Conservation (phyloP, 2,329 filamentous ascomycete species). For the Neonectria neomacrospora region DNA sequence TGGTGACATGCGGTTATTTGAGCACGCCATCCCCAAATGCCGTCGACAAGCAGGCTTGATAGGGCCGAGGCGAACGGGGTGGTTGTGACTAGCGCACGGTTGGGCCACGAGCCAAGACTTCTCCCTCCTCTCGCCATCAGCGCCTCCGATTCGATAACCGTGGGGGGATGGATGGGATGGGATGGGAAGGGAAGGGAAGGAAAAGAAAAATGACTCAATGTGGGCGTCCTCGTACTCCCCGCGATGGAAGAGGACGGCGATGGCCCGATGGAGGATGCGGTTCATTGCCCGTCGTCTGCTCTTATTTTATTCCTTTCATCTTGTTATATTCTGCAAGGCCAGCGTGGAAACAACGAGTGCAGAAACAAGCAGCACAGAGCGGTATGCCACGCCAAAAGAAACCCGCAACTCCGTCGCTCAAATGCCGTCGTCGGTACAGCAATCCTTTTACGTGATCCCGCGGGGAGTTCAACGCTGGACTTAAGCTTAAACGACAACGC, state of each 20-base stretch:
- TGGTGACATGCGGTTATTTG: slow-evolving; percentile 35
- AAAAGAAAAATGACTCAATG: slow-evolving; percentile 39
- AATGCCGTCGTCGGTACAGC: neutral
- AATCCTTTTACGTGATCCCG: neutral
- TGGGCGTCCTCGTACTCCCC: neutral
- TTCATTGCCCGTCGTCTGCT: no score
- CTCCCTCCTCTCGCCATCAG: slow-evolving; percentile 30
- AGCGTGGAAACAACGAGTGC: no score
- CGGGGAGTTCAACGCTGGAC: neutral
- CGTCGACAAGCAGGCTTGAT: slow-evolving; percentile 25
- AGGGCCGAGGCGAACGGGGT: slow-evolving; percentile 17
- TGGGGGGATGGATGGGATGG: slow-evolving; percentile 29
- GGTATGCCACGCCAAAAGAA: neutral
- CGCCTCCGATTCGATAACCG: slow-evolving; percentile 28
- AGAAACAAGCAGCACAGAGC: no score
- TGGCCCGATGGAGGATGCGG: neutral
- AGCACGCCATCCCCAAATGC: slow-evolving; percentile 41
- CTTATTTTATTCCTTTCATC: no score
- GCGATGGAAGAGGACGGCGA: neutral
- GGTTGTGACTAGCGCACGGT: slow-evolving; percentile 19
- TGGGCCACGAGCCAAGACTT: slow-evolving; percentile 19
- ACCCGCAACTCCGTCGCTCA: neutral
- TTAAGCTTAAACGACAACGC: slow-evolving; percentile 7
- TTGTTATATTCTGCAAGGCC: neutral
- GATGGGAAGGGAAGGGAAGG: no score